Evolutionary conservation across 306 rosid species (phyloP), one percentile per base, ranked within the genome.

Genomic region (Pterocarpus macrocarpus): DNA sequence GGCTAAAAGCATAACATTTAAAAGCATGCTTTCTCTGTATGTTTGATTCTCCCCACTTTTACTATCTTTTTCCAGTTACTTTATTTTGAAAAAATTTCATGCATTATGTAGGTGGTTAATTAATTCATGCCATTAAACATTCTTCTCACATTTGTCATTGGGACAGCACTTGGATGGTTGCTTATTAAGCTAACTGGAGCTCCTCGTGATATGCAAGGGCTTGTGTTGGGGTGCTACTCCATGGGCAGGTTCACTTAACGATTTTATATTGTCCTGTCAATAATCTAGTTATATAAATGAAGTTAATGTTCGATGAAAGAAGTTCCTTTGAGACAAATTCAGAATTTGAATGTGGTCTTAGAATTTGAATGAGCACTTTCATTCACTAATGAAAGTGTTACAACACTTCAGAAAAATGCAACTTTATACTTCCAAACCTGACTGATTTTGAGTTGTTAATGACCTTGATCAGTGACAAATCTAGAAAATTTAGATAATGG

Each of bases 161-260:
- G 82, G 34, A 61, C 82, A 32, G 52, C 75, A 5, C 64, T 63
- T 63, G 79, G 75, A 63, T 75, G 87, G 87, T 43, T 75, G 28
- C 59, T 84, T 50, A 12, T 53, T 4, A 80, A 84, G 44, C 52
- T 75, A 66, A 79, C 78, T 1, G 73, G 53, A 73, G 57, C 74
- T 33, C 77, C 81, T 16, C 58, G 5, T 44, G 30, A 69, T 52
- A 71, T 69, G 8, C 82, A 53, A 44, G 69, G 87, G 64, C 79
- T 84, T 52, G 81, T 69, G 47, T 68, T 80, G 66, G 82, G 84
- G 44, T 80, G 82, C 53, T 80, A 84, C 49, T 36, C 69, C 5
- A 64, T 79, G 41, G 81, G 82, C 53, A 69, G 1, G 70, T 81
- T 79, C 35, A 58, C 77, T 58, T 57, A 22, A 39, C 3, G 11